These are phyloP conservation scores for Calonectria pauciramosa DNA, from an alignment of 2,329 filamentous ascomycete genomes.

Conservation along the genomic window DNA sequence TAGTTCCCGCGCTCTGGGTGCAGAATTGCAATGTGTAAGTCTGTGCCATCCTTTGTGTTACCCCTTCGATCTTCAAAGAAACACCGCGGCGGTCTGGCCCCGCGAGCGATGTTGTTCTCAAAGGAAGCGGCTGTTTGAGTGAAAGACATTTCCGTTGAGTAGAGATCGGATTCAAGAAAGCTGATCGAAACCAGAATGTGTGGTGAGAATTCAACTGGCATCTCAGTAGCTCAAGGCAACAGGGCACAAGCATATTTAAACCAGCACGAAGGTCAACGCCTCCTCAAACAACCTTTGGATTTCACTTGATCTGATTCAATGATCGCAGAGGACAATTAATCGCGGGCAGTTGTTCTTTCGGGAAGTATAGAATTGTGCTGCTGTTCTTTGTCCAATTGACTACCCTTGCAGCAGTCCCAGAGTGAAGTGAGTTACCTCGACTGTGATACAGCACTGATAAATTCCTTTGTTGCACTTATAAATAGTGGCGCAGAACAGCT, in stretches of 20 bases:
- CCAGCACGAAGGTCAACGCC: background rate
- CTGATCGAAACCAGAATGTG: background rate
- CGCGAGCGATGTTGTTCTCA: background rate
- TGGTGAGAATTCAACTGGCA: background rate
- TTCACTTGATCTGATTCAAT: background rate
- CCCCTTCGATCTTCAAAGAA: background rate
- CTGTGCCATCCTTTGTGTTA: background rate
- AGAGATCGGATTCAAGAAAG: background rate
- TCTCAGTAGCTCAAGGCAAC: background rate
- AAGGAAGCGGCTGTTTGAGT: background rate
- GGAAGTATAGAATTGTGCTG: fast-evolving
- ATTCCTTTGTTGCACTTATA: background rate
- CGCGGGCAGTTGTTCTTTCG: background rate
- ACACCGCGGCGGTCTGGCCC: background rate
- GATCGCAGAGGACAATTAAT: background rate
- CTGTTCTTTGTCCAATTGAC: background rate
- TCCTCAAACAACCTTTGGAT: fast-evolving
- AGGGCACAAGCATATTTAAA: background rate
- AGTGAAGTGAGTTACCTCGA: too few relatives aligned
- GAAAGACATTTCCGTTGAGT: background rate
- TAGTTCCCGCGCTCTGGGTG: background rate
- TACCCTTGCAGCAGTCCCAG: too few relatives aligned
- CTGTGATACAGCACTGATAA: too few relatives aligned
- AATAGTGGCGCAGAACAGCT: background rate
- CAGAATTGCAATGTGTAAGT: background rate